Evolutionary conservation across 2,329 filamentous ascomycete species (phyloP), one percentile per base, ranked within the genome.

Genomic region (Delphinella strobiligena): DNA sequence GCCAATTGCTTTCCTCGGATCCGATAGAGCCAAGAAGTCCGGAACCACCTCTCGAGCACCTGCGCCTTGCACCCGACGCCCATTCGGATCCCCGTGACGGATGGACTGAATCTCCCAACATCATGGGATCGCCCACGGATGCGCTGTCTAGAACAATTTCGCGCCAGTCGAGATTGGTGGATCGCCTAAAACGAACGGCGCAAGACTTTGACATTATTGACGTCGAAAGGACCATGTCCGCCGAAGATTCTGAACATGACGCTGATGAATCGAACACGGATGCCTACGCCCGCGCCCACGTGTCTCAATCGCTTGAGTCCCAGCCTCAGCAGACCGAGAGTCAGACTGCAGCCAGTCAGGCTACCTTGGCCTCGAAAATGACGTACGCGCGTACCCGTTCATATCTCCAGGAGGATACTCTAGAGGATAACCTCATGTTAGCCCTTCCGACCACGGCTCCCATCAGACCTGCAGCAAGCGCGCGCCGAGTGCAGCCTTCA

Each of bases 381-480:
- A 80, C 76, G 2, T 80, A 80, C 54, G 70, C 71, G 11, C 67
- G 67, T 29, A 64, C 72, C 46, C 66, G 75, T 34, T 76, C 75
- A 2, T 75, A 77, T 45, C 56, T 78, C n/a, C 64, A 69, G 47
- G 73, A 77, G 45, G 53, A 62, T 33, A 63, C 59, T 19, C 49
- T 64, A 3, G 64, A 69, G 42, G 54, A 55, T 24, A 50, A 44
- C 12, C 45, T 59, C 10, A 47, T 59, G 40, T 32, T 54, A 17
- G 48, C 49, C n/a, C 37, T 63, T 16, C 54, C 58, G 2, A 56
- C 47, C 31, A 38, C 45, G 10, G 43, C 44, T 12, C 46, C 52
- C 9, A 41, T 51, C 16, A 46, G 44, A 17, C 43, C 48, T 12
- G 8, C 37, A 3, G 36, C 32, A 8, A 18, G 30, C 12, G 17